Evolutionary conservation across 2,329 filamentous ascomycete genomes (phyloP), one percentile per base, ranked within the genome.

Genomic region (Colletotrichum sp.): DNA sequence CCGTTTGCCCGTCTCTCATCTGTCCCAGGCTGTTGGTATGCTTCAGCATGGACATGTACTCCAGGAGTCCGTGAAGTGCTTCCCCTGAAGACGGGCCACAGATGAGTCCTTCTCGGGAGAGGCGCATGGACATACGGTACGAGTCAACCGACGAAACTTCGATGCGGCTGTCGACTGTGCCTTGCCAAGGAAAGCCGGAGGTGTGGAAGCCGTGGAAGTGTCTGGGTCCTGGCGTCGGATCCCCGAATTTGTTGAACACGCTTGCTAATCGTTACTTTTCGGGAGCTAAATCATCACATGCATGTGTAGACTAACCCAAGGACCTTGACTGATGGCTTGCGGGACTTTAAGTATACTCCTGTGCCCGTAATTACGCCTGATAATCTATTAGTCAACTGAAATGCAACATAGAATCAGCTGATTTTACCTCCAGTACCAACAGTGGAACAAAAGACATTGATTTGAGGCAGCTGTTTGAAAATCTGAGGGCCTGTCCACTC

Each of bases 401-500:
- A 15, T 0, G 3, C 0, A 43, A 64, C 2, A 3, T 30, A 16
- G 4, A 0, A 2, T 5, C 8, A 0, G 16, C 3, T 7, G 7
- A 9, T 3, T 10, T 55, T 9, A 72, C 73, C 73, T 30, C 68
- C 73, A 1, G 68, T 75, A 12, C 73, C 73, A 1, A 75, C 69
- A 16, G 68, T 72, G 3, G 73, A 57, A 15, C 68, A 75, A 52
- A 75, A 72, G 2, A 75, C 4, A 3, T 64, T 75, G 52, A 75
- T 68, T 1, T 75, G 61, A 16, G 73, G 73, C 8, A 75, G 39
- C 16, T 75, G 73, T 3, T 6, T 39, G 13, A 72, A 32, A 9
- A 75, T 64, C 5, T 75, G 69, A 15, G 64, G 78, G 26, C 81
- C 75, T 57, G 80, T 79, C 77, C 63, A 77, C 28, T 75, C 24